Evolutionary conservation across 2,329 filamentous ascomycete species (phyloP).

Genomic region (Aschersonia sp.): DNA sequence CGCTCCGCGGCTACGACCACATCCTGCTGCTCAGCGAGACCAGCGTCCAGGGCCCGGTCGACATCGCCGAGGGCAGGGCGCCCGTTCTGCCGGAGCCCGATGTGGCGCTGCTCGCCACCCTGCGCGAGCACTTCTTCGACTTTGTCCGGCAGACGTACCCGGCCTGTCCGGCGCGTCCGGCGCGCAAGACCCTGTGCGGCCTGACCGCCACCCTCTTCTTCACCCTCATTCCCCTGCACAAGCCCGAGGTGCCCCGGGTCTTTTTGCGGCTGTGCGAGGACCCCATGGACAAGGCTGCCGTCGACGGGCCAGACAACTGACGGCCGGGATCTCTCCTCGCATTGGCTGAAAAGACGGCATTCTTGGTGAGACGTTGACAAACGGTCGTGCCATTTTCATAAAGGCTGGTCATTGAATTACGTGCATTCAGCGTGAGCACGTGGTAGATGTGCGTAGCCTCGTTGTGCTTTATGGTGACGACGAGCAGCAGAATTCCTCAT

Average conservation of each 20-base stretch:
- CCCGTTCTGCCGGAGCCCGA: conserved; percentile 13
- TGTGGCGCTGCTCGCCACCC: conserved; percentile 7
- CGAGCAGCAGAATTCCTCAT: too few species aligned
- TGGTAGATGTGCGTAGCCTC: too few species aligned
- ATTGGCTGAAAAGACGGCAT: too few species aligned
- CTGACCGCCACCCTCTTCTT: conserved; percentile 15
- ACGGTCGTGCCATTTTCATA: too few species aligned
- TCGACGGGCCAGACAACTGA: not conserved
- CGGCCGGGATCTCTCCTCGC: too few species aligned
- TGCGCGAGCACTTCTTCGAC: conserved; percentile 11
- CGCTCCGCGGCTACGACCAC: conserved; percentile 16
- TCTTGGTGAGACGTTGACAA: too few species aligned
- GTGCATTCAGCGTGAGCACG: too few species aligned
- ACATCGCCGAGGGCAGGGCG: not conserved
- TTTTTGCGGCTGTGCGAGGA: conserved; percentile 13
- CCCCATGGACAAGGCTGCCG: conserved; percentile 7
- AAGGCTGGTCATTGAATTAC: too few species aligned
- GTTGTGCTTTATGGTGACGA: too few species aligned
- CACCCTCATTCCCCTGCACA: conserved; percentile 15
- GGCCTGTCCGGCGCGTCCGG: conserved; percentile 8
- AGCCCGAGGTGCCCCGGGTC: conserved; percentile 10
- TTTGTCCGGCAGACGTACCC: conserved; percentile 13
- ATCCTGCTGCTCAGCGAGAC: conserved; percentile 12
- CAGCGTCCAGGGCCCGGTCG: conserved; percentile 6
- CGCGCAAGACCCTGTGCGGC: conserved; percentile 14